Evolutionary conservation across 192 early-diverging fungal species (phyloP).

Genomic region (Coemansia furcata): DNA sequence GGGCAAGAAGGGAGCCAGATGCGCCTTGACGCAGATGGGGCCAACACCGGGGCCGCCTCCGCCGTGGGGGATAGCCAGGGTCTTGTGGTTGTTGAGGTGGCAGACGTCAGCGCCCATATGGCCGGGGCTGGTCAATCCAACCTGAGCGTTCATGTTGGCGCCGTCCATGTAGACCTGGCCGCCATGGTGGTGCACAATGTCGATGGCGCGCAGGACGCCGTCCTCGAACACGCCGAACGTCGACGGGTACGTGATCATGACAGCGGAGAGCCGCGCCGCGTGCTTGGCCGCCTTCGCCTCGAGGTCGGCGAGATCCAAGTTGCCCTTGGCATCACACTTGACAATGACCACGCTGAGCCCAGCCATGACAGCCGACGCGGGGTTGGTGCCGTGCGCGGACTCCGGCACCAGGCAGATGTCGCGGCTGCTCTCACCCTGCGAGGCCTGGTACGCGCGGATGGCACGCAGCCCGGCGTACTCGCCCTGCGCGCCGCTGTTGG

Average conservation of each 20-base stretch:
- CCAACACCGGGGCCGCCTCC: conserved; percentile 99
- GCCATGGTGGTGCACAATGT: conserved; percentile 90
- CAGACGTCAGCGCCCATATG: conserved; percentile 99
- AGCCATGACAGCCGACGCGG: conserved; percentile 97
- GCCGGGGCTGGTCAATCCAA: conserved; percentile 79
- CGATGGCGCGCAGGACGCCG: conserved; percentile 79
- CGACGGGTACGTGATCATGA: conserved; percentile 99
- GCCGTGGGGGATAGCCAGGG: conserved; percentile 98
- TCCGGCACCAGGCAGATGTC: conserved; percentile 96
- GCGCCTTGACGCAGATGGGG: conserved; percentile 90
- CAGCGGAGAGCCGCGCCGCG: conserved; percentile 82
- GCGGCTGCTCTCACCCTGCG: conserved; percentile 79
- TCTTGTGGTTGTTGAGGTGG: conserved; percentile 99
- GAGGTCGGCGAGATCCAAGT: conserved; percentile 90
- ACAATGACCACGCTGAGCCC: conserved; percentile 92
- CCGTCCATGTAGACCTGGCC: conserved; percentile 99
- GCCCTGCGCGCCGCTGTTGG: conserved; percentile 99
- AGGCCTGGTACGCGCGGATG: conserved; percentile 90
- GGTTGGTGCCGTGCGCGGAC: conserved; percentile 99
- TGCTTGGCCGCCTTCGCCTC: conserved; percentile 85
- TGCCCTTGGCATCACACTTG: conserved; percentile 89
- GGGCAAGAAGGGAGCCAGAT: conserved; percentile 89
- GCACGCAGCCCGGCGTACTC: conserved; percentile 96
- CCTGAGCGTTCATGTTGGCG: conserved; percentile 88
- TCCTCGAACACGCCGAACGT: conserved; percentile 99